A percentile compares a stretch with the other conserved stretches of the same genome.
Evolutionary conservation across 148 eudicot genomes (phyloP).

Genomic region (Chenopodium berlandieri): DNA sequence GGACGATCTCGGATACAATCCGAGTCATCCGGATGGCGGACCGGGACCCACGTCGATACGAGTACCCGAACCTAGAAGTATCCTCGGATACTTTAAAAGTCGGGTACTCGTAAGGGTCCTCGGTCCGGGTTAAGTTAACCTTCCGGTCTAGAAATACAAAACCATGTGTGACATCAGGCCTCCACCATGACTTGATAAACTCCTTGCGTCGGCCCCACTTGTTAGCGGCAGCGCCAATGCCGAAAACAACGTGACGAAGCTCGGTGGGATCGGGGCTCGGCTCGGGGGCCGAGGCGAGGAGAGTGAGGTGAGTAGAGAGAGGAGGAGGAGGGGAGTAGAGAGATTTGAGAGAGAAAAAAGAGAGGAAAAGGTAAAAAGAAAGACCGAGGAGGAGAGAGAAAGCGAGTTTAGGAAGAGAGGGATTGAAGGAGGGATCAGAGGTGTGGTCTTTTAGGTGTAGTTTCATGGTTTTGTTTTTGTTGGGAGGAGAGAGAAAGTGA

Average conservation of each 20-base stretch:
- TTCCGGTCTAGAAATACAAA: slow-evolving; percentile 46
- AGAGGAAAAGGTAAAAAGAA: slow-evolving; percentile 16
- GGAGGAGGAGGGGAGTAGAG: not conserved
- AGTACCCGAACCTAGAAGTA: slow-evolving; percentile 39
- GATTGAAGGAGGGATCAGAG: not conserved
- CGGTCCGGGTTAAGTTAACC: not conserved
- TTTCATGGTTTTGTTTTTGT: slow-evolving; percentile 7
- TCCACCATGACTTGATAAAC: slow-evolving; percentile 62
- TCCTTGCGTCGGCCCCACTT: slow-evolving; percentile 46
- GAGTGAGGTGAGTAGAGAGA: not conserved
- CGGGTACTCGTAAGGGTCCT: slow-evolving; percentile 27
- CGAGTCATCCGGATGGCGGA: slow-evolving; percentile 54
- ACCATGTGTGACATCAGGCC: slow-evolving; percentile 47
- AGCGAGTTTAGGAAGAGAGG: slow-evolving; percentile 15
- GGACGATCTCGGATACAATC: slow-evolving; percentile 53
- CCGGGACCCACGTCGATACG: slow-evolving; percentile 27
- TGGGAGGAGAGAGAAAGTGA: not conserved
- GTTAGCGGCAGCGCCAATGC: slow-evolving; percentile 48
- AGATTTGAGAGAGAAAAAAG: slow-evolving; percentile 18
- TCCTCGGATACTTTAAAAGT: slow-evolving; percentile 32
- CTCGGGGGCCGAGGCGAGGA: slow-evolving; percentile 1
- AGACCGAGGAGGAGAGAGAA: slow-evolving; percentile 24
- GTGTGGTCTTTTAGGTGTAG: slow-evolving; percentile 9
- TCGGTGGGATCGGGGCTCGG: slow-evolving; percentile 21
- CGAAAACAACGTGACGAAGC: slow-evolving; percentile 50